Percentiles rank a stretch among this genome's conserved stretches.
These are phyloP conservation scores for Sporothrix pseudoabietina DNA, from an alignment of 2,329 filamentous ascomycete species.

Conservation along the genomic window DNA sequence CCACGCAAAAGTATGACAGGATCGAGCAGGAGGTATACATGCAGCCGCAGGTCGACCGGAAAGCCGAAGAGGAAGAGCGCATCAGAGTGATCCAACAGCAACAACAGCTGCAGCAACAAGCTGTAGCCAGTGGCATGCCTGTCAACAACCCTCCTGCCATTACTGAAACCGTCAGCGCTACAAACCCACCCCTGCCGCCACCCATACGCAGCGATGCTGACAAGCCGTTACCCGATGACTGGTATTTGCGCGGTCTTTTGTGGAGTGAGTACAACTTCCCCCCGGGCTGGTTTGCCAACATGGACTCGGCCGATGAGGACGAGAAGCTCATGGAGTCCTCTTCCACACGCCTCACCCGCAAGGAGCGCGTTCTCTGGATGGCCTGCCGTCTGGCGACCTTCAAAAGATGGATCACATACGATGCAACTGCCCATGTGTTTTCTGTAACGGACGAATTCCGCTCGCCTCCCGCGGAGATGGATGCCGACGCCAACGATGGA, in stretches of 20 bases:
- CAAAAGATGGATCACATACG: slow-evolving; percentile 52
- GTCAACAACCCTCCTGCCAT: background rate
- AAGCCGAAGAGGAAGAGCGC: slow-evolving; percentile 1
- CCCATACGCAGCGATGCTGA: slow-evolving; percentile 42
- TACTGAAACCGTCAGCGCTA: background rate
- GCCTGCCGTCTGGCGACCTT: slow-evolving; percentile 51
- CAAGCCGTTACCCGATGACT: slow-evolving; percentile 69
- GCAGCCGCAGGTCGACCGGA: slow-evolving; percentile 1
- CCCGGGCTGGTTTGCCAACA: slow-evolving; percentile 56
- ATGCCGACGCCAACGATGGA: background rate
- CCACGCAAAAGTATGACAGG: slow-evolving; percentile 38
- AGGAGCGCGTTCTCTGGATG: slow-evolving; percentile 62
- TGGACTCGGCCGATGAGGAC: slow-evolving; percentile 65
- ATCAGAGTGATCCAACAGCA: background rate
- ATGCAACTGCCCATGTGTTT: slow-evolving; percentile 46
- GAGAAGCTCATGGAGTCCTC: slow-evolving; percentile 65
- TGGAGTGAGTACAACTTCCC: slow-evolving; percentile 64
- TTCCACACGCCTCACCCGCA: slow-evolving; percentile 59
- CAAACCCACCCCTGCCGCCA: background rate
- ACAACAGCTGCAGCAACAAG: background rate
- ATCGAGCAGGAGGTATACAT: slow-evolving; percentile 50
- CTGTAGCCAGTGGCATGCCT: background rate
- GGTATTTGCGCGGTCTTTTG: slow-evolving; percentile 63
- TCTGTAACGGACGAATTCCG: slow-evolving; percentile 37
- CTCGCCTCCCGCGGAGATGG: background rate